Base-by-base conservation (phyloP, 176 grass and related monocot genomes). In the Oryza officinalis region DNA sequence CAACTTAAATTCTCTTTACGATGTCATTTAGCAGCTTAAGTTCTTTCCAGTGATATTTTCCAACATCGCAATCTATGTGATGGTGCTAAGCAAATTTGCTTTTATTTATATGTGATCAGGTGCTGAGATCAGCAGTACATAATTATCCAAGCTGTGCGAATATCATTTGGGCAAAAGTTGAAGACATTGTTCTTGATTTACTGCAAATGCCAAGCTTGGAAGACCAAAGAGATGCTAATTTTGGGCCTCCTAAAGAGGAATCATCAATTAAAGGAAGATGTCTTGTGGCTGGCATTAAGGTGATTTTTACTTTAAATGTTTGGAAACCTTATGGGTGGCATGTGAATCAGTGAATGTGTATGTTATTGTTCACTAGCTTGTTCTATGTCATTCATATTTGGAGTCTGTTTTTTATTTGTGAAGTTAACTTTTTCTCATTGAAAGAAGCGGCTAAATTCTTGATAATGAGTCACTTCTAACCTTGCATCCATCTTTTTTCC, bases 281-380 rank as follows among this genome's bases (percentile, higher is more conserved):
- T 80, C 84, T 86, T 80, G 77, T 92, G 71, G 91, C 90, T 89
- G 88, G 87, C 77, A 85, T 97, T 72, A 97, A 97, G 90, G 95
- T 97, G 71, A 80, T 67, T 63, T 75, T 71, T 80, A 72, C 20
- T 71, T 8, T 83, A 78, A 65, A 71, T 73, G 10, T 78, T 68
- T 78, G 30, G 23, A 74, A 27, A 57, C 30, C 61, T 88, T 84
- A 35, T 74, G 33, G 13, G 79, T 30, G 67, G 65, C 50, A 74
- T 10, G 0, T 18, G 13, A n/a, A n/a, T n/a, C n/a, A n/a, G n/a
- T n/a, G n/a, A 61, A 33, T 77, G 46, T 69, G 2, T 67, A 17
- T 72, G 32, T 57, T 57, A 15, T 72, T 64, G 26, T 22, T 66
- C 45, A 76, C 20, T 20, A 76, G 44, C 30, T 5, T 67, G 13